Evolutionary conservation across 768 basidiomycete species (phyloP).

Genomic region (Pholiota conissans): DNA sequence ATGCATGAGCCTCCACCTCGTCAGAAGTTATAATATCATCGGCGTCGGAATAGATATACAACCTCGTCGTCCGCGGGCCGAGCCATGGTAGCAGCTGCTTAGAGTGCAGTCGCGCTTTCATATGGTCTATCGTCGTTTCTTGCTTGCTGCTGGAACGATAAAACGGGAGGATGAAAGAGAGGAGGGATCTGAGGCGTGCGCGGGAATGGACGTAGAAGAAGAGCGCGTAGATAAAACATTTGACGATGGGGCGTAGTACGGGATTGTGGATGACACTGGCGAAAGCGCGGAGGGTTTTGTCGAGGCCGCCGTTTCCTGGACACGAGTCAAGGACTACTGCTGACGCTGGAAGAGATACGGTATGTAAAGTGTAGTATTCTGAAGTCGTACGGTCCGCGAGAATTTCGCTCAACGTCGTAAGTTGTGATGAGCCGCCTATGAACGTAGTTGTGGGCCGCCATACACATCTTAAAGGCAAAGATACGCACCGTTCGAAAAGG

Average conservation of each 20-base stretch:
- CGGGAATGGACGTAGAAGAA: constrained; percentile 22
- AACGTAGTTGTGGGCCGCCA: not conserved
- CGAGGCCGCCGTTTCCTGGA: constrained; percentile 35
- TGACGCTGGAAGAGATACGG: constrained; percentile 20
- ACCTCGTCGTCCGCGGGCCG: constrained; percentile 34
- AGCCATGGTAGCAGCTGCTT: constrained; percentile 40
- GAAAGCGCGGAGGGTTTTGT: constrained; percentile 30
- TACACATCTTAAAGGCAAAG: not conserved
- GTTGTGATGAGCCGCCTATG: constrained; percentile 40
- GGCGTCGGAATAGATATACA: constrained; percentile 45
- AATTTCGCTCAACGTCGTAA: constrained; percentile 33
- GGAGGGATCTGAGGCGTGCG: not conserved
- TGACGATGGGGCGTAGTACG: constrained; percentile 24
- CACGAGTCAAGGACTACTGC: constrained; percentile 47
- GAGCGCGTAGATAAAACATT: constrained; percentile 26
- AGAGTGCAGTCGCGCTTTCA: constrained; percentile 28
- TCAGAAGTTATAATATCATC: constrained; percentile 39
- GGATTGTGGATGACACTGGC: constrained; percentile 29
- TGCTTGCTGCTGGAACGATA: constrained; percentile 16
- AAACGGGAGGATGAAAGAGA: not conserved
- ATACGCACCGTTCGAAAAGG: constrained; percentile 47
- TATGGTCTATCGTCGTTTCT: constrained; percentile 22
- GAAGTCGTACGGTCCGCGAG: constrained; percentile 22
- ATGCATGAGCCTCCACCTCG: constrained; percentile 38
- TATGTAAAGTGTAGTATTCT: not conserved